phyloP scores from a whole-genome alignment of 345 rosid species.

The Fremontodendron californicum region DNA sequence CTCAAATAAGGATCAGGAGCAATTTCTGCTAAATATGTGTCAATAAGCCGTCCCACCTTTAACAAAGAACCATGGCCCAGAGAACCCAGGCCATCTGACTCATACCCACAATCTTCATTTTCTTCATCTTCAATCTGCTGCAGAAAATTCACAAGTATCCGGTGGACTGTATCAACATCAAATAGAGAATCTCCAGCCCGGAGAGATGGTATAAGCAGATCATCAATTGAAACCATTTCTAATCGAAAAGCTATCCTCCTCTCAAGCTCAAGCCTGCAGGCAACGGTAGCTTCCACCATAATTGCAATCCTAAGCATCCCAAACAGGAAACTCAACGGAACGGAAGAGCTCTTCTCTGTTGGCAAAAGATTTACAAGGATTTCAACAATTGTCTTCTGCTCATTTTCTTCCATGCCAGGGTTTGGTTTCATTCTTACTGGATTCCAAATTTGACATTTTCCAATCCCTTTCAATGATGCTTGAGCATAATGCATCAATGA shows the following conservation, averaged over 20 bases:
- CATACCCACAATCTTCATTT: constrained; percentile 42
- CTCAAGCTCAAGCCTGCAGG: constrained; percentile 71
- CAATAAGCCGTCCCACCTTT: constrained; percentile 75
- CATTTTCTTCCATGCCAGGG: constrained; percentile 29
- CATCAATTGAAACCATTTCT: constrained; percentile 65
- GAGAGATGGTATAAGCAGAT: constrained; percentile 76
- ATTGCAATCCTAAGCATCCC: constrained; percentile 73
- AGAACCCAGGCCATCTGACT: constrained; percentile 50
- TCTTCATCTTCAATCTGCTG: constrained; percentile 69
- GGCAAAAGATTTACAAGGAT: constrained; percentile 63
- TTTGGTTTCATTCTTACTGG: constrained; percentile 38
- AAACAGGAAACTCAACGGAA: constrained; percentile 65
- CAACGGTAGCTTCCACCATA: constrained; percentile 40
- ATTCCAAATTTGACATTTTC: constrained; percentile 50
- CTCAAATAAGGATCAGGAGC: constrained; percentile 77
- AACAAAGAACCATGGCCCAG: constrained; percentile 60
- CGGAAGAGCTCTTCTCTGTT: constrained; percentile 35
- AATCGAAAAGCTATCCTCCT: constrained; percentile 53
- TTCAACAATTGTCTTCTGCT: constrained; percentile 60
- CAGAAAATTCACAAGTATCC: constrained; percentile 59
- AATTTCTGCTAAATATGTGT: constrained; percentile 80
- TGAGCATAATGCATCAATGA: constrained; percentile 83
- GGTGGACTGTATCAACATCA: constrained; percentile 68
- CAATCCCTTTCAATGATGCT: constrained; percentile 51
- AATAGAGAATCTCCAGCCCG: constrained; percentile 61